Evolutionary conservation across 768 basidiomycete species (phyloP).

Genomic region (Thelephora ganbajun): DNA sequence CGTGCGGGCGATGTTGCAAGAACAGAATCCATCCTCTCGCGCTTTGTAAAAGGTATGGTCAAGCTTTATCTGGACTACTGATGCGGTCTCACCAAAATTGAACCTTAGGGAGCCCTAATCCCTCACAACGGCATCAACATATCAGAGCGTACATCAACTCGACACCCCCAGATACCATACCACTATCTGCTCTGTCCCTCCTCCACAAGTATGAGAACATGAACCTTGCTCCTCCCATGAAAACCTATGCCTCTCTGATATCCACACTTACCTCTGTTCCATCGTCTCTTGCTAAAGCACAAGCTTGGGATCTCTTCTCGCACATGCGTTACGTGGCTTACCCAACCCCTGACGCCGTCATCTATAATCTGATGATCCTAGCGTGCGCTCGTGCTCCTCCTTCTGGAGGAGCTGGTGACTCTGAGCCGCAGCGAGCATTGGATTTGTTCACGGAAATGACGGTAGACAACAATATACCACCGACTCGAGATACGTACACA

Average conservation of each 20-base stretch:
- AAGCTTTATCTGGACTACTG: neutral
- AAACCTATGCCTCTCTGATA: slow-evolving; percentile 62
- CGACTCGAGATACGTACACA: slow-evolving; percentile 60
- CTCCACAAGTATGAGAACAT: slow-evolving; percentile 62
- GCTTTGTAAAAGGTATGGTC: slow-evolving; percentile 28
- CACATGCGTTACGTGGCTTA: slow-evolving; percentile 97
- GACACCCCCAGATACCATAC: slow-evolving; percentile 32
- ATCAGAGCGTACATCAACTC: slow-evolving; percentile 51
- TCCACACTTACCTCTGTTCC: slow-evolving; percentile 36
- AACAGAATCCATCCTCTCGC: slow-evolving; percentile 30
- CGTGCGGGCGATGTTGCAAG: slow-evolving; percentile 27
- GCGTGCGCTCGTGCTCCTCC: slow-evolving; percentile 49
- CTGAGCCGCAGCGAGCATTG: slow-evolving; percentile 82
- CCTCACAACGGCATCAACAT: slow-evolving; percentile 57
- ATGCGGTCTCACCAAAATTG: slow-evolving; percentile 6
- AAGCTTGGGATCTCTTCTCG: slow-evolving; percentile 88
- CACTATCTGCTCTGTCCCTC: slow-evolving; percentile 46
- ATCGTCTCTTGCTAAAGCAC: slow-evolving; percentile 36
- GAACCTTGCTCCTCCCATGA: slow-evolving; percentile 50
- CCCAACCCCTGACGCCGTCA: slow-evolving; percentile 51
- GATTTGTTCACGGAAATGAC: slow-evolving; percentile 95
- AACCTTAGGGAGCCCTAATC: slow-evolving; percentile 22
- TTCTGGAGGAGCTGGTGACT: slow-evolving; percentile 26
- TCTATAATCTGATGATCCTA: slow-evolving; percentile 80
- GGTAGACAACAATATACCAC: slow-evolving; percentile 44